phyloP scores from a whole-genome alignment of 148 eudicot genomes.

The Diospyros lotus region DNA sequence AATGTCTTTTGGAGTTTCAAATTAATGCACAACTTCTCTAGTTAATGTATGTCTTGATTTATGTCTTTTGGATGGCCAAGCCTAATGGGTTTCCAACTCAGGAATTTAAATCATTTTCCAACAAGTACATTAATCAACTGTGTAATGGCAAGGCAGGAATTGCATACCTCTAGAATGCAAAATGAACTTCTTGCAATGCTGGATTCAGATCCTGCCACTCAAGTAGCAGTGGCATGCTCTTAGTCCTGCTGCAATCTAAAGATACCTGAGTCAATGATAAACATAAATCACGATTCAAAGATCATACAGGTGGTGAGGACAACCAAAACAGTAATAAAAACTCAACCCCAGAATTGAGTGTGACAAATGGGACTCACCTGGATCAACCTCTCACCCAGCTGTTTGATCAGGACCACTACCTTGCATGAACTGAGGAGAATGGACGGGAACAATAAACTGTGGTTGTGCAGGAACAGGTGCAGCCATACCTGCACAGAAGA shows the following conservation, averaged over 20 bases:
- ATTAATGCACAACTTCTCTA: too few relatives aligned
- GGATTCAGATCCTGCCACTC: constrained; percentile 90
- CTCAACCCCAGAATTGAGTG: background rate
- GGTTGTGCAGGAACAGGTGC: constrained; percentile 68
- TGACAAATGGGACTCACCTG: constrained; percentile 35
- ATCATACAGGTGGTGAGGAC: constrained; percentile 10
- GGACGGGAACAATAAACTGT: constrained; percentile 70
- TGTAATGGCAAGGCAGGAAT: constrained; percentile 2
- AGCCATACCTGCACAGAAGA: constrained; percentile 49
- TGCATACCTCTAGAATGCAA: constrained; percentile 82
- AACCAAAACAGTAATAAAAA: background rate
- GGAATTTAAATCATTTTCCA: too few relatives aligned
- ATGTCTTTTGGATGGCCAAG: too few relatives aligned
- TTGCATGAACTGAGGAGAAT: constrained; percentile 80
- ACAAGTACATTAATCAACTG: too few relatives aligned
- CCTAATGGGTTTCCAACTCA: too few relatives aligned
- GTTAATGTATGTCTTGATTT: too few relatives aligned
- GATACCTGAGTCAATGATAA: constrained; percentile 40
- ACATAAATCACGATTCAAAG: background rate
- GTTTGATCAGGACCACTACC: constrained; percentile 83
- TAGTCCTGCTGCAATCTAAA: constrained; percentile 98
- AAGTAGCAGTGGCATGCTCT: constrained; percentile 93
- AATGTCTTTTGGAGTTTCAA: too few relatives aligned
- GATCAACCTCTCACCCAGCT: constrained; percentile 75
- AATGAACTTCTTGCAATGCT: constrained; percentile 78